phyloP scores from a whole-genome alignment of 495 filamentous ascomycete species.

The Massariosphaeria phaeospora region DNA sequence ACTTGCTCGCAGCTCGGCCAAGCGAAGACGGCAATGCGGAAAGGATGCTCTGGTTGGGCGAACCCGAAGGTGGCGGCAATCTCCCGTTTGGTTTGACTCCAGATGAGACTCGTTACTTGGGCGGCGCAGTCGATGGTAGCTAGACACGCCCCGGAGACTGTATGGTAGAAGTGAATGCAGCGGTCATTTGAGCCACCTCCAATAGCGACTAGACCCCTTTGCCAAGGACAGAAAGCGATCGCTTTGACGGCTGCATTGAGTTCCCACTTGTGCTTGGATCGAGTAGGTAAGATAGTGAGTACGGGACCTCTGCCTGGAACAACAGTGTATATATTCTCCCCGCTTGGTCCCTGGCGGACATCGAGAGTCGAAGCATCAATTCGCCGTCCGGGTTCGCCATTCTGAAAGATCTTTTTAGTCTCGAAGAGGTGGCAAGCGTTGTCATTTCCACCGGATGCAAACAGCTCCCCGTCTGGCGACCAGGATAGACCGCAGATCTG shows the following conservation, averaged over 20 bases:
- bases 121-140: conserved; percentile 89
- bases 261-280: conserved; percentile 65
- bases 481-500: conserved; percentile 91
- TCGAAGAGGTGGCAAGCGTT: conserved; percentile 83
- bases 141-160: conserved; percentile 73
- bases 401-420: conserved; percentile 53
- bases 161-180: conserved; percentile 93
- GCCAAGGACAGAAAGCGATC: conserved; percentile 96
- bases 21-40: conserved; percentile 87
- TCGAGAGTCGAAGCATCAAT: conserved; percentile 21
- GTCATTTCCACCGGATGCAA: conserved; percentile 91
- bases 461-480: conserved; percentile 68
- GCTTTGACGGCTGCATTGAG: conserved; percentile 93
- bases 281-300: conserved; percentile 42
- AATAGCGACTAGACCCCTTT: conserved; percentile 77
- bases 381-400: conserved; percentile 8
- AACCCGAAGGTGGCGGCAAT: conserved; percentile 94
- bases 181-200: conserved; percentile 92
- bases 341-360: conserved; percentile 28
- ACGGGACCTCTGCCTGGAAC: conserved; percentile 25
- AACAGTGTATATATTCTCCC: conserved; percentile 24
- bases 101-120: conserved; percentile 89
- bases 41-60: conserved; percentile 86
- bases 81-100: conserved; percentile 79
- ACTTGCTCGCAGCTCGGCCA: conserved; percentile 92